Evolutionary conservation across 169 alveolate genomes (phyloP).

Genomic region (Eimeria brunetti): DNA sequence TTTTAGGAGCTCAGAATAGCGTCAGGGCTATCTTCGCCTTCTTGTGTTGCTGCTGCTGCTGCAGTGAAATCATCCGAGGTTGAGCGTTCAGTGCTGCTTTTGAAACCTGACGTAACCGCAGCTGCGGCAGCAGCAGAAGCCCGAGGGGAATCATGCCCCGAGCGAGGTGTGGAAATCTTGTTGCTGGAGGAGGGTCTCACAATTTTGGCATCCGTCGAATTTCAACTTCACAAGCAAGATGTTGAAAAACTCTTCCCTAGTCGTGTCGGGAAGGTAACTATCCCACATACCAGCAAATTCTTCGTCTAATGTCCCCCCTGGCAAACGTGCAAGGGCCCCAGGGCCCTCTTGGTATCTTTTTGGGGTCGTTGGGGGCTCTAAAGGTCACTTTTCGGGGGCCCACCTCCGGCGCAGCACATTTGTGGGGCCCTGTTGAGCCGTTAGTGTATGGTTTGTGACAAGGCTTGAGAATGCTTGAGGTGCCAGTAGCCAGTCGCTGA

Average conservation of each 20-base stretch:
- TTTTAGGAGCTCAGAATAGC: background rate
- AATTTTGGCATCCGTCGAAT: constrained; percentile 38
- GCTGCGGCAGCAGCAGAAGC: constrained; percentile 60
- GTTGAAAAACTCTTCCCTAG: constrained; percentile 42
- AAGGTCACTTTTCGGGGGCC: background rate
- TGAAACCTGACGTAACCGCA: constrained; percentile 52
- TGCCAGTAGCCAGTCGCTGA: background rate
- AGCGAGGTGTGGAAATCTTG: constrained; percentile 30
- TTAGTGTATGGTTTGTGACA: too few species aligned
- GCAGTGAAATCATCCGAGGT: constrained; percentile 30
- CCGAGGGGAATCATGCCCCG: constrained; percentile 54
- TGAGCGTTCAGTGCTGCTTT: constrained; percentile 61
- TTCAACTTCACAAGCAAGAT: constrained; percentile 17
- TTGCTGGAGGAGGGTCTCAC: constrained; percentile 62
- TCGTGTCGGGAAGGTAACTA: constrained; percentile 13
- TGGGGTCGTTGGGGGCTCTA: background rate
- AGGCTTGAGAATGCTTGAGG: background rate
- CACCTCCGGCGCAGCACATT: background rate
- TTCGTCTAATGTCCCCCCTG: background rate
- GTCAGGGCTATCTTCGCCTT: background rate
- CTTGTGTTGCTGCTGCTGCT: constrained; percentile 5
- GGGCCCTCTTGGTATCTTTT: background rate
- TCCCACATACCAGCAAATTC: background rate
- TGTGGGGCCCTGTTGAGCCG: background rate
- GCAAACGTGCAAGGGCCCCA: background rate